Conservation (phyloP, 2,329 filamentous ascomycete species). For the Bimuria novae-zelandiae region DNA sequence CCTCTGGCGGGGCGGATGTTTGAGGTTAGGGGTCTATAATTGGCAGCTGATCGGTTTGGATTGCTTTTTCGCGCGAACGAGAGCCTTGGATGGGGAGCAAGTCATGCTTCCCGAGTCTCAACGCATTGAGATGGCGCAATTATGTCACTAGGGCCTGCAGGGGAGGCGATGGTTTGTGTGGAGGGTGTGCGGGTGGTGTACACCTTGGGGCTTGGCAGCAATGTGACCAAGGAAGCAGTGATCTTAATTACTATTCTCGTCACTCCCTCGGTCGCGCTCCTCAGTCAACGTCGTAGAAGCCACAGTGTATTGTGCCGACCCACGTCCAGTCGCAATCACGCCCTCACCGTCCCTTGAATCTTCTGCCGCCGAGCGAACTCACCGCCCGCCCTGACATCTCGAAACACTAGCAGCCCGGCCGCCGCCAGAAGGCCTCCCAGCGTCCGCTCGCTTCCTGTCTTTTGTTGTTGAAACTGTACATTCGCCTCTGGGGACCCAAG, state of each 20-base stretch:
- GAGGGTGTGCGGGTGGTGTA: slow-evolving; percentile 9
- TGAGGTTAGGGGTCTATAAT: slow-evolving; percentile 28
- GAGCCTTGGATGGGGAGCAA: not conserved
- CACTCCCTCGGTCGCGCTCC: slow-evolving; percentile 17
- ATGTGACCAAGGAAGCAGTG: slow-evolving; percentile 3
- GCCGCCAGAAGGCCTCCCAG: slow-evolving; percentile 8
- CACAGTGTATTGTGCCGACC: not conserved
- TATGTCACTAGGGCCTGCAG: not conserved
- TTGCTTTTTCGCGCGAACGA: slow-evolving; percentile 4
- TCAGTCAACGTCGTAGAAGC: not conserved
- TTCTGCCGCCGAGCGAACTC: slow-evolving; percentile 13
- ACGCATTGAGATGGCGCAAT: slow-evolving; percentile 11
- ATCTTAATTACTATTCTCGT: slow-evolving; percentile 11
- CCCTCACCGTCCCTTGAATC: not conserved
- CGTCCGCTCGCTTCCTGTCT: not conserved
- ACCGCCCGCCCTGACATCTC: slow-evolving; percentile 13
- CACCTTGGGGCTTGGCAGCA: slow-evolving; percentile 2
- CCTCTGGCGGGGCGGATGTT: slow-evolving; percentile 16
- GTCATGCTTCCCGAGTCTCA: too few species aligned
- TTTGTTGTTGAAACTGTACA: not conserved
- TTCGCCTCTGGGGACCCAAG: not conserved
- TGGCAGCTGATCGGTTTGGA: slow-evolving; percentile 15
- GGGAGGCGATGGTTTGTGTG: slow-evolving; percentile 3
- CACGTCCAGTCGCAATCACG: slow-evolving; percentile 2
- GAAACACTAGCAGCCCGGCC: slow-evolving; percentile 28